These are phyloP conservation scores for Neurospora tetraspora DNA, from an alignment of 495 filamentous ascomycete species.

Conservation along the genomic window DNA sequence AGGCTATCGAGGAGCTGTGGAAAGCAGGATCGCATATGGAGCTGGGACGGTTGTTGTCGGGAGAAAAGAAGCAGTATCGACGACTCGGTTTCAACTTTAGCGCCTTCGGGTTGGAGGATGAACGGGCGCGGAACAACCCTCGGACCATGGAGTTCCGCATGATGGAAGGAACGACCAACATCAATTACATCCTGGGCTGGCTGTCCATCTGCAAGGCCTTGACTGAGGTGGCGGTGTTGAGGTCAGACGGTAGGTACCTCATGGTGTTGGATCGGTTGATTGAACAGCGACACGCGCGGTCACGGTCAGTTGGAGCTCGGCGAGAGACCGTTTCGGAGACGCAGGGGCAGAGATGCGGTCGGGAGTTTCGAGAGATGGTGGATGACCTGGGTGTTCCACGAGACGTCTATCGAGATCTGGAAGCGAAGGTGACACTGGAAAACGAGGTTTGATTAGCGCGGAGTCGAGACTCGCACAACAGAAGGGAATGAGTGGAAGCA, in stretches of 20 bases:
- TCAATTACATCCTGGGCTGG: constrained; percentile 15
- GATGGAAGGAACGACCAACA: constrained; percentile 20
- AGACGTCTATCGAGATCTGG: constrained; percentile 7
- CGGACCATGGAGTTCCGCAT: constrained; percentile 25
- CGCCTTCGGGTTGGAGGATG: constrained; percentile 23
- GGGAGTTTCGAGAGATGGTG: constrained; percentile 19
- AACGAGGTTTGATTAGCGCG: neutral
- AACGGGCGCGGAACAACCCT: constrained; percentile 17
- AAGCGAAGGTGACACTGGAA: constrained; percentile 15
- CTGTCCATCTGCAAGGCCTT: constrained; percentile 16
- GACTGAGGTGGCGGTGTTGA: constrained; percentile 10
- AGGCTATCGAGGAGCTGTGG: constrained; percentile 17
- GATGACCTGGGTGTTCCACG: constrained; percentile 11
- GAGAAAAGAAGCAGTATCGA: constrained; percentile 11
- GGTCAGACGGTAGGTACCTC: constrained; percentile 8
- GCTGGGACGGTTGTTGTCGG: constrained; percentile 20
- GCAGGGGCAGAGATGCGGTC: constrained; percentile 3
- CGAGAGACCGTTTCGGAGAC: neutral
- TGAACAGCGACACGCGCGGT: neutral
- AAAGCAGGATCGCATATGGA: constrained; percentile 7
- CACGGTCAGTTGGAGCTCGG: neutral
- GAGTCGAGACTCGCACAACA: neutral
- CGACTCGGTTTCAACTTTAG: constrained; percentile 28
- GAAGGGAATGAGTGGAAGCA: neutral
- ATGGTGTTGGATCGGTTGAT: constrained; percentile 5